These are phyloP conservation scores for Ganoderma sp. DNA, from an alignment of 1,284 basidiomycete species.

Conservation along the genomic window DNA sequence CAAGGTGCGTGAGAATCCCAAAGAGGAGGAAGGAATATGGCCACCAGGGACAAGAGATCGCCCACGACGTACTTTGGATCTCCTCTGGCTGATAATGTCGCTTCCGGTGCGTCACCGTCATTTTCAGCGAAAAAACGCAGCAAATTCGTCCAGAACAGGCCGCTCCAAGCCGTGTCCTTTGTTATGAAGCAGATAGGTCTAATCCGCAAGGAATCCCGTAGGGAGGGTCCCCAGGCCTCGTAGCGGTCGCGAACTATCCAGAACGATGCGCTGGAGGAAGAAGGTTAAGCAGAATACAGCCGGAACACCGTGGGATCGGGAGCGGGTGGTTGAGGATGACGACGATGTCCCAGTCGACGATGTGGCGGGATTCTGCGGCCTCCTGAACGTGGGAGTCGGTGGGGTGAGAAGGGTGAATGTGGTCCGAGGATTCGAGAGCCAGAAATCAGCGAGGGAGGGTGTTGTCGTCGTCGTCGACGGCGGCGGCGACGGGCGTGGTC, in stretches of 20 bases:
- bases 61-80: constrained; percentile 63
- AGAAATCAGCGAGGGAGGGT: constrained; percentile 13
- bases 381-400: not conserved
- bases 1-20: constrained; percentile 46
- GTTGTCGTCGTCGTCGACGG: constrained; percentile 38
- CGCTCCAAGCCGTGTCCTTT: constrained; percentile 16
- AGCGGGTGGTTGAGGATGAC: constrained; percentile 11
- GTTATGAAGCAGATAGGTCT: not conserved
- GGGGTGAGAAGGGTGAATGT: not conserved
- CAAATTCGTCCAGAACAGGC: constrained; percentile 20
- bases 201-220: constrained; percentile 16
- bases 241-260: constrained; percentile 9
- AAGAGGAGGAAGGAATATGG: constrained; percentile 31
- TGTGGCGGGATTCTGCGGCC: not conserved
- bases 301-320: not conserved
- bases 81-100: constrained; percentile 75
- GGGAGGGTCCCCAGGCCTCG: constrained; percentile 19
- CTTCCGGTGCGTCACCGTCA: constrained; percentile 82
- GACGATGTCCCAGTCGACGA: constrained; percentile 4
- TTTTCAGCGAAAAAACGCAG: constrained; percentile 39
- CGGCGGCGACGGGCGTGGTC: constrained; percentile 33
- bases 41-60: constrained; percentile 36
- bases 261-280: not conserved
- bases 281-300: not conserved
- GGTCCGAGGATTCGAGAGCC: constrained; percentile 15